These are phyloP conservation scores for Morella rubra DNA, from an alignment of 306 rosid species.

Conservation along the genomic window DNA sequence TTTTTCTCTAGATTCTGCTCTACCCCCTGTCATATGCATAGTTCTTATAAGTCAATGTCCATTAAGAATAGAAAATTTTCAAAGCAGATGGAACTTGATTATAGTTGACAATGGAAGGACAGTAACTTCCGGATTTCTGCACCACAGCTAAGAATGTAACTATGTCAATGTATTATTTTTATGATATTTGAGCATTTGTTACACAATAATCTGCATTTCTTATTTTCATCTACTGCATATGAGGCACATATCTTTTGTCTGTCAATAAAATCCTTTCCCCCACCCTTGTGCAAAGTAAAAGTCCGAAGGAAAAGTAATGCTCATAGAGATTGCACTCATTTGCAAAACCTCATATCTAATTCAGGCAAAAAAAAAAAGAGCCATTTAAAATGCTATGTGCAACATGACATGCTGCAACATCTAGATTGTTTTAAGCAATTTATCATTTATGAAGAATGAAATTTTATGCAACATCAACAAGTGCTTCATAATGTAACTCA, in stretches of 20 bases:
- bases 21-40: conserved; percentile 53
- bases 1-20: conserved; percentile 55
- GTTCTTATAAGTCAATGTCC: conserved; percentile 20
- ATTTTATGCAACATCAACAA: background rate
- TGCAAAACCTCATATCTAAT: background rate
- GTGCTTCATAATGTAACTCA: background rate
- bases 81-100: background rate
- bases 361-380: too few species aligned
- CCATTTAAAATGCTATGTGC: background rate
- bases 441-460: too few species aligned
- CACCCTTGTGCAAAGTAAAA: background rate
- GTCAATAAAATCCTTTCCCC: background rate
- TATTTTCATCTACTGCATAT: background rate
- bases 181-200: background rate
- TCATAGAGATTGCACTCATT: background rate
- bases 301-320: background rate
- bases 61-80: background rate
- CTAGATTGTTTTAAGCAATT: too few species aligned
- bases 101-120: background rate
- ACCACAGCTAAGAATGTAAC: background rate
- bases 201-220: background rate
- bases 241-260: background rate
- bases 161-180: background rate
- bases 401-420: too few species aligned
- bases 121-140: background rate